Evolutionary conservation across 2,329 filamentous ascomycete genomes (phyloP).

Genomic region (Dryadomyces sulphureus): DNA sequence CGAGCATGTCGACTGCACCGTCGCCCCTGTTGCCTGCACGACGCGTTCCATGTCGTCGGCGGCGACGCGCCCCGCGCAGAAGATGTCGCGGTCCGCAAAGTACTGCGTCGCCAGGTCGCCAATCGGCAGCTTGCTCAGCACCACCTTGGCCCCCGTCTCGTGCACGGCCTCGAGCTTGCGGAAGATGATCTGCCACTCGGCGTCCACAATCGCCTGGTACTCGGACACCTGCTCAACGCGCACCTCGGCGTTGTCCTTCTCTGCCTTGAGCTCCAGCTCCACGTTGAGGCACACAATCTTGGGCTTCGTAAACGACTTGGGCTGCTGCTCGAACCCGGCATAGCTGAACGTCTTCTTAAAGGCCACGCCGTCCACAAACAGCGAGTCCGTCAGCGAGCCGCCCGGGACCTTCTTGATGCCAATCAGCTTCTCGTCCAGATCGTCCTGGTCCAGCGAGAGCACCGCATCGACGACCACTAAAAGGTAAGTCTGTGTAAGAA

Average conservation of each 20-base stretch:
- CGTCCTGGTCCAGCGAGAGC: slow-evolving; percentile 85
- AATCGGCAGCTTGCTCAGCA: slow-evolving; percentile 92
- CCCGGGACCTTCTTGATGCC: slow-evolving; percentile 97
- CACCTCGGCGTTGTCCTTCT: slow-evolving; percentile 98
- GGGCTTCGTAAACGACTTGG: slow-evolving; percentile 84
- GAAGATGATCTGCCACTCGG: slow-evolving; percentile 99
- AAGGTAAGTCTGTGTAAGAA: background rate
- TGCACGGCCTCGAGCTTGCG: slow-evolving; percentile 94
- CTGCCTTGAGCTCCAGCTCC: slow-evolving; percentile 93
- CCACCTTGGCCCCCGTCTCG: slow-evolving; percentile 91
- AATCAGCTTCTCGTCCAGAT: slow-evolving; percentile 95
- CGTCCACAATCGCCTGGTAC: slow-evolving; percentile 98
- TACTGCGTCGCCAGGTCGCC: slow-evolving; percentile 95
- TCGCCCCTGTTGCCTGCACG: slow-evolving; percentile 84
- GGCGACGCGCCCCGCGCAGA: slow-evolving; percentile 89
- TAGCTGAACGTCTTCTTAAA: slow-evolving; percentile 99
- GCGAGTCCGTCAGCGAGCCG: slow-evolving; percentile 86
- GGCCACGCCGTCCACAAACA: slow-evolving; percentile 94
- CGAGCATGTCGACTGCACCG: slow-evolving; percentile 88
- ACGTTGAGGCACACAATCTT: slow-evolving; percentile 97
- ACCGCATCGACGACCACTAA: slow-evolving; percentile 92
- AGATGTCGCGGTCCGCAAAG: slow-evolving; percentile 95
- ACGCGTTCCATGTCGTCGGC: slow-evolving; percentile 92
- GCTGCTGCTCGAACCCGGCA: slow-evolving; percentile 97
- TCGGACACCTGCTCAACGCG: slow-evolving; percentile 96